Evolutionary conservation across 768 basidiomycete genomes (phyloP).

Genomic region (Naematelia encephala): DNA sequence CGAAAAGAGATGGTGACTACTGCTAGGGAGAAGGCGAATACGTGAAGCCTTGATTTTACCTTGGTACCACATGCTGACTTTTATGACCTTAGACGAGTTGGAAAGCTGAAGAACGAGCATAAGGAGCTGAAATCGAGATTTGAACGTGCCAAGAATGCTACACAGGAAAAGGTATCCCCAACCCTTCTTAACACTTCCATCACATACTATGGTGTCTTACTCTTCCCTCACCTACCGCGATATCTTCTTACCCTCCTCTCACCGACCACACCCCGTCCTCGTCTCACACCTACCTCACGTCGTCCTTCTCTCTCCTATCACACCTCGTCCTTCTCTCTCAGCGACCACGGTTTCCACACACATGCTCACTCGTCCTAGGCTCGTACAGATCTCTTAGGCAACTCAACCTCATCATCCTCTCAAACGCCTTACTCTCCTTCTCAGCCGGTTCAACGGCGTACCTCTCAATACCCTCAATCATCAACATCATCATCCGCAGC

Average conservation of each 20-base stretch:
- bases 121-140: conserved; percentile 76
- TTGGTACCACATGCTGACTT: not conserved
- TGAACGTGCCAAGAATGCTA: conserved; percentile 63
- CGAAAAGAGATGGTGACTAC: conserved; percentile 92
- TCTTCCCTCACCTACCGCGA: no score
- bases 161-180: conserved; percentile 30
- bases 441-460: conserved; percentile 34
- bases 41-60: conserved; percentile 56
- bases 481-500: conserved; percentile 51
- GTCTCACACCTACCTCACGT: not conserved
- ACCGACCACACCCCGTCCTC: not conserved
- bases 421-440: conserved; percentile 49
- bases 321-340: not conserved
- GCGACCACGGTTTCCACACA: not conserved
- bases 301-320: not conserved
- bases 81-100: conserved; percentile 75
- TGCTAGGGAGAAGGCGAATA: conserved; percentile 93
- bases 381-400: conserved; percentile 32
- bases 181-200: no score
- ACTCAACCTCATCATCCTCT: conserved; percentile 20
- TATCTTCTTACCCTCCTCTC: not conserved
- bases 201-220: no score
- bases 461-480: conserved; percentile 53
- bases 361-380: conserved; percentile 14
- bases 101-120: conserved; percentile 87